Evolutionary conservation across 352 stramenopile species (phyloP).

Genomic region (Globisporangium rhizosaccharum): DNA sequence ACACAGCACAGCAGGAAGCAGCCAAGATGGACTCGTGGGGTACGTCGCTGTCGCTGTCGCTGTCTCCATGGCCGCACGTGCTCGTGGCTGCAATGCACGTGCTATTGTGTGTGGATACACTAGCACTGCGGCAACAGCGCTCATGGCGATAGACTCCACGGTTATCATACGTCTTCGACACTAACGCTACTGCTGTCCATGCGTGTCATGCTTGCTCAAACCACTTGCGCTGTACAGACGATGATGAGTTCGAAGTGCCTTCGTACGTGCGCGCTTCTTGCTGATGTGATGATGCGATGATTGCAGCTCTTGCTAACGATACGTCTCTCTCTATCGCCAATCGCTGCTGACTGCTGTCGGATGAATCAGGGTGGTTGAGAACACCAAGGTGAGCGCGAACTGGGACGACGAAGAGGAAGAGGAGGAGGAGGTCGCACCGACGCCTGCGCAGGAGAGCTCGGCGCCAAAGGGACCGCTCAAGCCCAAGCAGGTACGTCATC

Average conservation of each 20-base stretch:
- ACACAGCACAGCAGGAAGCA: slow-evolving; percentile 1
- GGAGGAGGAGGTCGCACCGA: slow-evolving; percentile 37
- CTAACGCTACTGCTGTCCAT: neutral
- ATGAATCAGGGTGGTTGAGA: slow-evolving; percentile 21
- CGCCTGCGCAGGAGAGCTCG: slow-evolving; percentile 18
- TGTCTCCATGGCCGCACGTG: neutral
- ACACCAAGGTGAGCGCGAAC: slow-evolving; percentile 41
- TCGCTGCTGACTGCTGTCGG: neutral
- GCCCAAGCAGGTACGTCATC: slow-evolving; percentile 48
- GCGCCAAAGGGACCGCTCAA: slow-evolving; percentile 57
- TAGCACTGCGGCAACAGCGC: too few relatives aligned
- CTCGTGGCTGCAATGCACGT: neutral
- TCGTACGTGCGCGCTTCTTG: slow-evolving; percentile 6
- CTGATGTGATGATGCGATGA: neutral
- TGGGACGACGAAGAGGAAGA: slow-evolving; percentile 82
- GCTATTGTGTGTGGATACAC: neutral
- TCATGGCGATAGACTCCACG: too few relatives aligned
- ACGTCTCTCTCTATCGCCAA: neutral
- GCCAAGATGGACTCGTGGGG: slow-evolving; percentile 74
- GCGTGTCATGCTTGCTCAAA: neutral
- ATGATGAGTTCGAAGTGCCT: slow-evolving; percentile 82
- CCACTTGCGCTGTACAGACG: slow-evolving; percentile 47
- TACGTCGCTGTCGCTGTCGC: slow-evolving; percentile 21
- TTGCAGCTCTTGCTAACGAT: neutral
- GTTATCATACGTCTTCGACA: neutral